Base-by-base conservation (phyloP, 768 basidiomycete species). In the Guyanaporus albipodus region DNA sequence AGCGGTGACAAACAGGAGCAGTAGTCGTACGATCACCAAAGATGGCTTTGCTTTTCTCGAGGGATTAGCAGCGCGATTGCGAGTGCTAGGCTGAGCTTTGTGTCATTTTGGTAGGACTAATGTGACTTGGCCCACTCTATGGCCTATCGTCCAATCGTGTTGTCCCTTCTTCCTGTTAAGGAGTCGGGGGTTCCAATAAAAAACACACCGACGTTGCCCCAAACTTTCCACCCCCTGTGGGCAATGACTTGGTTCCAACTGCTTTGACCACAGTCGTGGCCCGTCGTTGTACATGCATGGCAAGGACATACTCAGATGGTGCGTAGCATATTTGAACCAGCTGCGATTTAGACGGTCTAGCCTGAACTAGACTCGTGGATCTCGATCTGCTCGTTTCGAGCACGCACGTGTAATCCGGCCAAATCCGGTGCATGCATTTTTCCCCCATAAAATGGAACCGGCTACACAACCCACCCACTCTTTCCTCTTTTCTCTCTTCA, bases 1-100 rank as follows among this genome's bases (percentile, higher is more conserved):
- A 19, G 70, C 73, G 39, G 77, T 85, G 44, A 87, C 83, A 26
- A 80, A 85, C 62, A 74, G 74, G 60, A 82, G 80, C 56, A 80
- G 72, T 29, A 82, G 84, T 33, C 73, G 83, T 52, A 87, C 82
- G 40, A 72, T 90, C 44, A 88, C 85, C 27, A 90, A 89, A 74
- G 83, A 87, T 55, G 85, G 84, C 29, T 76, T 87, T 56, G 73
- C 73, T 9, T 87, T 88, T 59, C 65, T 88, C 39, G 79, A 82
- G 42, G 78, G 78, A 29, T 59, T 87, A 36, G 75, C 80, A 3
- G 73, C 68, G 35, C 69, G 80, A 52, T 63, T 89, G 48, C 70
- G 66, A 53, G 67, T 38, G 8, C 34, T 68, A 47, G 45, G 42
- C 28, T 55, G 39, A 55, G 14, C n/a, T 27, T 8, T 18, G 27